These are phyloP conservation scores for Solioccasus polychromus DNA, from an alignment of 768 basidiomycete genomes.

Conservation along the genomic window DNA sequence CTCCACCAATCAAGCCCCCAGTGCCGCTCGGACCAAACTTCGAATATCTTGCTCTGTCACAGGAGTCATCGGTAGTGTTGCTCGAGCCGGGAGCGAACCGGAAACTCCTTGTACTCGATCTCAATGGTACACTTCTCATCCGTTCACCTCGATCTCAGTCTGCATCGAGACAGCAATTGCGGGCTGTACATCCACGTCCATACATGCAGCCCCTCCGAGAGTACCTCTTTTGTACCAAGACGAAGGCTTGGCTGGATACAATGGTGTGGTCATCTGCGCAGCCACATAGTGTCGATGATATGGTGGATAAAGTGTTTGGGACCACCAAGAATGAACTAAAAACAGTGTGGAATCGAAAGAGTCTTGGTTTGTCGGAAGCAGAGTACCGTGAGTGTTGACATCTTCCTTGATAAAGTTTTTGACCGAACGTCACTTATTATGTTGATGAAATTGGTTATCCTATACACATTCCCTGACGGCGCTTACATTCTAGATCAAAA, in stretches of 20 bases:
- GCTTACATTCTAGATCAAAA: constrained; percentile 12
- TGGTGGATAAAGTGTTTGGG: constrained; percentile 66
- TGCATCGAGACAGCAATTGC: constrained; percentile 23
- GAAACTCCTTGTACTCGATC: constrained; percentile 71
- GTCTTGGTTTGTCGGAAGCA: constrained; percentile 56
- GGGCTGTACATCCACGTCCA: constrained; percentile 56
- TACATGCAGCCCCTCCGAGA: constrained; percentile 59
- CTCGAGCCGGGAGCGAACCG: constrained; percentile 32
- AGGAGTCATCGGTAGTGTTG: constrained; percentile 25
- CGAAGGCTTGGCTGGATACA: constrained; percentile 68
- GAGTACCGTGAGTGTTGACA: constrained; percentile 64
- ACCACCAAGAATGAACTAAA: constrained; percentile 39
- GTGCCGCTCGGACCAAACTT: constrained; percentile 28
- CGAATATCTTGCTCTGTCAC: constrained; percentile 35
- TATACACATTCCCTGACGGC: constrained; percentile 1
- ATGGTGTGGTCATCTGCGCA: constrained; percentile 92
- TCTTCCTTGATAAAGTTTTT: background rate
- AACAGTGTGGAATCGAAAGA: constrained; percentile 79
- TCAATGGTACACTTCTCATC: constrained; percentile 64
- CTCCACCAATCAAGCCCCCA: constrained; percentile 2
- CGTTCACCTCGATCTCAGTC: constrained; percentile 39
- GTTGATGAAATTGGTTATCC: background rate
- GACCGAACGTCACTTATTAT: constrained; percentile 14
- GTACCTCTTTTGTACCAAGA: constrained; percentile 62
- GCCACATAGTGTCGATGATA: constrained; percentile 71